A percentile compares a stretch with the other conserved stretches of the same genome.
Evolutionary conservation across 148 eudicot species (phyloP).

Genomic region (Diospyros kaki): DNA sequence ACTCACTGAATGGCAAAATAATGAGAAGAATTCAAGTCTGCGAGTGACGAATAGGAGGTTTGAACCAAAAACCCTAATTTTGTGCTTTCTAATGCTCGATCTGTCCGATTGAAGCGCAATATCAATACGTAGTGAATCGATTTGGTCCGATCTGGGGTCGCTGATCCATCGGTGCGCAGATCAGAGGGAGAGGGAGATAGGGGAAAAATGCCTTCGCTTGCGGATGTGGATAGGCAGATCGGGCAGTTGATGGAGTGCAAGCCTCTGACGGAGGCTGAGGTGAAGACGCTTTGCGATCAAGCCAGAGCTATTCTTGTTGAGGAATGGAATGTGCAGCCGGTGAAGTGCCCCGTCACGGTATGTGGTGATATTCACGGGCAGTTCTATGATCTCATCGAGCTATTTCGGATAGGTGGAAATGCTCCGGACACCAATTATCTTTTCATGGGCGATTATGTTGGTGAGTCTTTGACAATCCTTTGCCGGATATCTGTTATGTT

Average conservation of each 20-base stretch:
- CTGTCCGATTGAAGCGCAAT: background rate
- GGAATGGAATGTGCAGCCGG: slow-evolving; percentile 94
- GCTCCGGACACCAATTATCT: slow-evolving; percentile 90
- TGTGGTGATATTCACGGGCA: slow-evolving; percentile 95
- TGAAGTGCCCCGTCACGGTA: slow-evolving; percentile 86
- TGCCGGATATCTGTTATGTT: slow-evolving; percentile 1
- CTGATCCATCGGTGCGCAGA: slow-evolving; percentile 16
- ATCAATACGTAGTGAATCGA: background rate
- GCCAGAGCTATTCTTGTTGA: slow-evolving; percentile 84
- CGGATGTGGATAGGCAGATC: slow-evolving; percentile 80
- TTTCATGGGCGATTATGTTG: slow-evolving; percentile 88
- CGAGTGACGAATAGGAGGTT: no score
- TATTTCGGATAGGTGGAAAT: slow-evolving; percentile 78
- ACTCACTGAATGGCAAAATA: slow-evolving; percentile 7
- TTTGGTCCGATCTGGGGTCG: background rate
- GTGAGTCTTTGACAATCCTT: slow-evolving; percentile 33
- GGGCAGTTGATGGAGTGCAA: slow-evolving; percentile 87
- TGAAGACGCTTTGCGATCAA: slow-evolving; percentile 72
- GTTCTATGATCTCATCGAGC: slow-evolving; percentile 83
- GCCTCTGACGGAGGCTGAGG: slow-evolving; percentile 66
- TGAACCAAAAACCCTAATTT: background rate
- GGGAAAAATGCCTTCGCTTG: slow-evolving; percentile 51
- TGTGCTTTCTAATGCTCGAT: slow-evolving; percentile 8
- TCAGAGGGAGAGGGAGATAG: slow-evolving; percentile 12
- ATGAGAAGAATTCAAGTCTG: no score